Evolutionary conservation across 2,329 filamentous ascomycete species (phyloP).

Genomic region (Trichoderma harzianum): DNA sequence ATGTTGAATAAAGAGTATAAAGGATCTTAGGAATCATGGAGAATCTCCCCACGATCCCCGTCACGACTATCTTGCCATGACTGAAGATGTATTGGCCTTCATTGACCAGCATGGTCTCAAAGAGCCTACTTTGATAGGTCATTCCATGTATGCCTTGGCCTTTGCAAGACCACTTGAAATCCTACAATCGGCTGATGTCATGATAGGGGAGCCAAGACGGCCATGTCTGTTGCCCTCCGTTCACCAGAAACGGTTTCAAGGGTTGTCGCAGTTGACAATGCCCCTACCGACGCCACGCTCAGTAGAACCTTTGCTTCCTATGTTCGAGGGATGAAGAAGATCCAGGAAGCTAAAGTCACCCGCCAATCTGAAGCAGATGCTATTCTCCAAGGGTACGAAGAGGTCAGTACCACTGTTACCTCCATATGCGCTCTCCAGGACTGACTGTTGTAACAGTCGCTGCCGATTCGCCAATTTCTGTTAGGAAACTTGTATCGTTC

Average conservation of each 20-base stretch:
- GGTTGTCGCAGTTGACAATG: conserved; percentile 86
- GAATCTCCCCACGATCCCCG: conserved; percentile 73
- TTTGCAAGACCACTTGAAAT: neutral
- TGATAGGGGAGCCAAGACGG: conserved; percentile 79
- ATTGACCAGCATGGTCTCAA: conserved; percentile 67
- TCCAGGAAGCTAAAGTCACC: conserved; percentile 66
- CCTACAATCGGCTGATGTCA: neutral
- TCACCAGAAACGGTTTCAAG: conserved; percentile 64
- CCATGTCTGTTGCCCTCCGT: conserved; percentile 79
- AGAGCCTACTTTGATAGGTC: conserved; percentile 76
- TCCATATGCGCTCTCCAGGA: neutral
- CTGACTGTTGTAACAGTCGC: conserved; percentile 37
- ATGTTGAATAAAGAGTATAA: conserved; percentile 4
- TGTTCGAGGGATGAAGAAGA: conserved; percentile 76
- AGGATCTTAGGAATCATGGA: conserved; percentile 93
- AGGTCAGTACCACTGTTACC: conserved; percentile 39
- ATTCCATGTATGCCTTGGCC: conserved; percentile 68
- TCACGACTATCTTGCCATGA: conserved; percentile 81
- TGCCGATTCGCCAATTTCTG: conserved; percentile 84
- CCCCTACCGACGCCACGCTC: conserved; percentile 76
- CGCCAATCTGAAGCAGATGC: conserved; percentile 75
- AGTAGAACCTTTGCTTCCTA: conserved; percentile 75
- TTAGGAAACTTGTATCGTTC: conserved; percentile 75
- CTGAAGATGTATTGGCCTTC: conserved; percentile 77
- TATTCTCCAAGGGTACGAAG: conserved; percentile 72